A percentile compares a stretch with the other conserved stretches of the same genome.
These are phyloP conservation scores for Talaromyces marneffei DNA, from an alignment of 2,329 filamentous ascomycete genomes.

Conservation along the genomic window DNA sequence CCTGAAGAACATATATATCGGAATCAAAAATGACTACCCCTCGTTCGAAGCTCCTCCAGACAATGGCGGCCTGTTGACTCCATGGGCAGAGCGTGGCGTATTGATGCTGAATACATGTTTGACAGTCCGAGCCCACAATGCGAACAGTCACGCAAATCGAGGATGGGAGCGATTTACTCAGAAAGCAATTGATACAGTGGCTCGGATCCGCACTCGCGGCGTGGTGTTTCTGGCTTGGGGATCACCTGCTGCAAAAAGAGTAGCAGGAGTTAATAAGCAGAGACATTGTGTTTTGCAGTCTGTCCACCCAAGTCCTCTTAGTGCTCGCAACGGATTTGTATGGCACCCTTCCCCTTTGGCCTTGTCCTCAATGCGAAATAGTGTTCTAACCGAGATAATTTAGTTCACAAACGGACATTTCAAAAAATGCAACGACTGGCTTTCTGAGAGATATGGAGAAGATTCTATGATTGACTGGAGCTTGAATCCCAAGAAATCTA, in stretches of 20 bases:
- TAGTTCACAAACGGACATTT: slow-evolving; percentile 43
- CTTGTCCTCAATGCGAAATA: neutral
- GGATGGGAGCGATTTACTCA: slow-evolving; percentile 96
- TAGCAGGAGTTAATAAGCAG: slow-evolving; percentile 63
- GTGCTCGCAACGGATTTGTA: slow-evolving; percentile 72
- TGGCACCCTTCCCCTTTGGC: slow-evolving; percentile 25
- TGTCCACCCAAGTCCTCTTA: slow-evolving; percentile 90
- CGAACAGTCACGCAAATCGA: slow-evolving; percentile 75
- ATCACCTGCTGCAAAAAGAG: slow-evolving; percentile 71
- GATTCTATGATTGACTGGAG: slow-evolving; percentile 83
- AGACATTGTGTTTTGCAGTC: slow-evolving; percentile 78
- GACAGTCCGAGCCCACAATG: slow-evolving; percentile 82
- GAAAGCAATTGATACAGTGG: slow-evolving; percentile 80
- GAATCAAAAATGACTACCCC: slow-evolving; percentile 82
- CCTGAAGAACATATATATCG: slow-evolving; percentile 87
- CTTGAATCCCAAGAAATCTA: slow-evolving; percentile 36
- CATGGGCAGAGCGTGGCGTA: slow-evolving; percentile 91
- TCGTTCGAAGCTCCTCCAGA: slow-evolving; percentile 68
- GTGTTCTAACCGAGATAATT: slow-evolving; percentile 1
- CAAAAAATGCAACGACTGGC: slow-evolving; percentile 58
- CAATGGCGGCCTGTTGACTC: slow-evolving; percentile 74
- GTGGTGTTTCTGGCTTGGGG: slow-evolving; percentile 98
- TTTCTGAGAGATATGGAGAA: slow-evolving; percentile 69
- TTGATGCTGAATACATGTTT: slow-evolving; percentile 91
- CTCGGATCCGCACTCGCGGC: slow-evolving; percentile 66